phyloP scores from a whole-genome alignment of 257 asterid species.

The Orobanche coerulescens region DNA sequence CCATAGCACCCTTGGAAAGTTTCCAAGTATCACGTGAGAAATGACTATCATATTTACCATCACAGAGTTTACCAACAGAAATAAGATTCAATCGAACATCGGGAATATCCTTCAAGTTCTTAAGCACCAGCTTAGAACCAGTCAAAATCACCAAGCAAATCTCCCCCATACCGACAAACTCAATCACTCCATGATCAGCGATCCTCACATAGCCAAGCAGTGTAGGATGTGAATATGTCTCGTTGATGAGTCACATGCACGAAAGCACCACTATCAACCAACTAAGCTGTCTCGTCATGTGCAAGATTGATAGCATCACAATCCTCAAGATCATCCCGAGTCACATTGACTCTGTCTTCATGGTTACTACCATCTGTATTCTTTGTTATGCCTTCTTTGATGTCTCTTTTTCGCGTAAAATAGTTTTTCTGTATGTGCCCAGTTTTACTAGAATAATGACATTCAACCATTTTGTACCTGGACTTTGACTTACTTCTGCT shows the following conservation, averaged over 20 bases:
- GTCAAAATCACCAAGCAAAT: neutral
- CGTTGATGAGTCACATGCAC: neutral
- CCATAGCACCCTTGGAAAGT: constrained; percentile 1
- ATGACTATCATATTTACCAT: neutral
- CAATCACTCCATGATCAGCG: neutral
- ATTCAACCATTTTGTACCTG: neutral
- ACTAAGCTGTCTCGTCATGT: neutral
- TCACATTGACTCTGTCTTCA: neutral
- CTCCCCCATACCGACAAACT: neutral
- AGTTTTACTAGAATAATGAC: neutral
- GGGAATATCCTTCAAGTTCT: neutral
- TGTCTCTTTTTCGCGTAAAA: neutral
- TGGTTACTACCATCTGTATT: neutral
- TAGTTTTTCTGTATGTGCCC: neutral
- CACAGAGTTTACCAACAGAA: no score
- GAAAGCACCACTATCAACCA: constrained; percentile 9
- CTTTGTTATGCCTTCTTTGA: neutral
- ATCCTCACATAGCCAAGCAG: neutral
- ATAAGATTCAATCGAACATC: no score
- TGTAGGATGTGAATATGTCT: neutral
- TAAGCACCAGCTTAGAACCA: neutral
- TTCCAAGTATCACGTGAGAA: neutral
- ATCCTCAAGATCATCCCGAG: neutral
- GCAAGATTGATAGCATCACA: neutral
- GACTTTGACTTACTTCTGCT: neutral